Percentiles rank a stretch among this genome's conserved stretches.
phyloP scores from a whole-genome alignment of 441 rosid species.

The Francoa sonchifolia region DNA sequence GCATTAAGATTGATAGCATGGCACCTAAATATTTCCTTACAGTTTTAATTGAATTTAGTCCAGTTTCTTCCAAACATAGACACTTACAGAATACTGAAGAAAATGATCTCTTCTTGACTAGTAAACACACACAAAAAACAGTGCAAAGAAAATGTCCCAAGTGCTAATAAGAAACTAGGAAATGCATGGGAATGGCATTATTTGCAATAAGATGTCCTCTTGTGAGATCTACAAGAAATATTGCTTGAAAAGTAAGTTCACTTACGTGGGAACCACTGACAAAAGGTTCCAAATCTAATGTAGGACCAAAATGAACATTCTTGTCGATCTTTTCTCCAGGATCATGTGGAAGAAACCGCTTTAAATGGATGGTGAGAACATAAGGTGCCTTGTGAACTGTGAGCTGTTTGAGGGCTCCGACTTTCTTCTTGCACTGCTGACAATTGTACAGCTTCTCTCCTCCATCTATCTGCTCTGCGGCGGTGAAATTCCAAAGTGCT shows the following conservation, averaged over 20 bases:
- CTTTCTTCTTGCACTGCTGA: constrained; percentile 80
- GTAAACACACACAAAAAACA: too few relatives aligned
- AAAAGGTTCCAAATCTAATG: constrained; percentile 75
- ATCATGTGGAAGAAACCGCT: constrained; percentile 70
- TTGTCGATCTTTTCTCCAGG: constrained; percentile 64
- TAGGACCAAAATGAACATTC: constrained; percentile 51
- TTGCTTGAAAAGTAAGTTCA: constrained; percentile 12
- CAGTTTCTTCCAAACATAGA: too few relatives aligned
- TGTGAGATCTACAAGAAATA: neutral
- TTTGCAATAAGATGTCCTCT: neutral
- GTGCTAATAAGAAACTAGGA: neutral
- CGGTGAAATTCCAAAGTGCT: constrained; percentile 66
- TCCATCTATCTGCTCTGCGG: constrained; percentile 71
- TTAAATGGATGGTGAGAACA: constrained; percentile 77
- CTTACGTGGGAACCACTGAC: constrained; percentile 76
- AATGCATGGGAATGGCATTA: neutral
- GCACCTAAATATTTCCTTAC: too few relatives aligned
- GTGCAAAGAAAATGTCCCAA: neutral
- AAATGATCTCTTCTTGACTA: too few relatives aligned
- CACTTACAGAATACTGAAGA: too few relatives aligned
- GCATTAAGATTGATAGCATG: too few relatives aligned
- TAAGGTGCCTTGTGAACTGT: constrained; percentile 78
- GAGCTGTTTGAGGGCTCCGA: constrained; percentile 69
- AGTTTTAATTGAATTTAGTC: too few relatives aligned
- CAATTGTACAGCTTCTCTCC: constrained; percentile 88